Evolutionary conservation across 805 yeast genomes (phyloP).

Genomic region (Yarrowia bubula): DNA sequence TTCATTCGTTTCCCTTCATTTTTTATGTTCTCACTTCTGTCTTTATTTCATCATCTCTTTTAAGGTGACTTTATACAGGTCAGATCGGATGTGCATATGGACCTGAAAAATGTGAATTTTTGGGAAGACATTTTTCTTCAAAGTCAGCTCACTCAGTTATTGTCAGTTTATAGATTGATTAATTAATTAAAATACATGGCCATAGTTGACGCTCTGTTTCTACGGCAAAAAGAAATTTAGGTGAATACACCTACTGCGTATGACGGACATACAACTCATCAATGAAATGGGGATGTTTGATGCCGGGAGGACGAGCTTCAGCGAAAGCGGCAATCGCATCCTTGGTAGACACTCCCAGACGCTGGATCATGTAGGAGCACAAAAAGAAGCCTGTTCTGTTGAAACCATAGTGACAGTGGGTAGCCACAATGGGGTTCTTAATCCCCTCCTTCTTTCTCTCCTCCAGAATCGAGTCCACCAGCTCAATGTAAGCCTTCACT

Average conservation of each 20-base stretch:
- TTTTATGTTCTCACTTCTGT: too few relatives aligned
- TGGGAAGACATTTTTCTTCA: too few relatives aligned
- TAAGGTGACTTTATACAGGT: too few relatives aligned
- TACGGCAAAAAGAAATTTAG: neutral
- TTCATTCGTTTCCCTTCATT: too few relatives aligned
- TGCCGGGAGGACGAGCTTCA: constrained; percentile 63
- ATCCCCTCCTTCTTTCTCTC: constrained; percentile 31
- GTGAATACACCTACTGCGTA: constrained; percentile 28
- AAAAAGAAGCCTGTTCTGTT: constrained; percentile 74
- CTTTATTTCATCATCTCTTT: too few relatives aligned
- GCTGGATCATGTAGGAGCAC: constrained; percentile 65
- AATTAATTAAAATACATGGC: neutral
- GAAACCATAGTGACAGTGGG: constrained; percentile 82
- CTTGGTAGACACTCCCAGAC: constrained; percentile 54
- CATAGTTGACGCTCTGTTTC: constrained; percentile 23
- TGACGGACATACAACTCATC: constrained; percentile 70
- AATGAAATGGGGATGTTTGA: constrained; percentile 72
- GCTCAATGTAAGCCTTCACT: constrained; percentile 53
- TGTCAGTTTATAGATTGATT: neutral
- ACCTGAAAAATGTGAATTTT: too few relatives aligned
- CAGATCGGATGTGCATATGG: too few relatives aligned
- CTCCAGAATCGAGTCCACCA: constrained; percentile 49
- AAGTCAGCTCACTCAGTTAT: too few relatives aligned
- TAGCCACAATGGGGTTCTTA: constrained; percentile 49
- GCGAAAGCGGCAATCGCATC: constrained; percentile 64